Base-by-base conservation (phyloP, 2,329 filamentous ascomycete genomes). In the Penicillium vulpinum region DNA sequence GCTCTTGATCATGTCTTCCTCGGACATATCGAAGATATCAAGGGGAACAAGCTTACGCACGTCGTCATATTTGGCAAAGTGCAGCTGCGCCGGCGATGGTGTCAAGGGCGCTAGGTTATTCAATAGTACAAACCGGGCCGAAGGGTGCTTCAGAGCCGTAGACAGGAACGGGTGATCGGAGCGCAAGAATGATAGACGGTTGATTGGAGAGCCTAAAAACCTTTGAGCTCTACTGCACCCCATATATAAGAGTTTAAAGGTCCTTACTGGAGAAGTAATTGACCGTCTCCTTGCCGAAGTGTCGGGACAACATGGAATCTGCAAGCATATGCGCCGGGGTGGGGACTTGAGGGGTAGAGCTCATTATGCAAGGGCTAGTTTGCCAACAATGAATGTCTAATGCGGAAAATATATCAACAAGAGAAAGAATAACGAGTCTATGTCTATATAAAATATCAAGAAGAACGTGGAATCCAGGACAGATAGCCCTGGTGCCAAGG, bases 81-180 rank as follows among this genome's bases (percentile, higher is more conserved):
- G 86, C 39, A 97, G 81, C 31, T 84, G 79, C 9, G 83, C 74
- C 7, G 81, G 76, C 35, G 85, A 81, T 57, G 81, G 81, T 26
- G 87, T 81, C 21, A 96, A 82, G 1, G 93, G 92, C 26, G 88
- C 85, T 53, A 96, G 84, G 67, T 90, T 80, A 71, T 92, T 88
- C 73, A 96, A 84, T 45, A 93, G 83, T 46, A 99, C 75, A 77
- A 97, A 96, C 29, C 72, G 75, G 36, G 78, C 72, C 5, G 77
- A 73, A 5, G 77, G 75, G 63, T 82, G 79, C 48, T 72, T 75
- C 51, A 82, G 68, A 22, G 80, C 80, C 41, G 73, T 70, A n/a
- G 75, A 75, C 40, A 81, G 73, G 64, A 81, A 81, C 28, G 73
- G 58, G 58, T 80, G 73, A 44, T 81, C 77, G 28, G 74, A 72